Conservation (phyloP, 768 basidiomycete genomes). For the Psilocybe cubensis region DNA sequence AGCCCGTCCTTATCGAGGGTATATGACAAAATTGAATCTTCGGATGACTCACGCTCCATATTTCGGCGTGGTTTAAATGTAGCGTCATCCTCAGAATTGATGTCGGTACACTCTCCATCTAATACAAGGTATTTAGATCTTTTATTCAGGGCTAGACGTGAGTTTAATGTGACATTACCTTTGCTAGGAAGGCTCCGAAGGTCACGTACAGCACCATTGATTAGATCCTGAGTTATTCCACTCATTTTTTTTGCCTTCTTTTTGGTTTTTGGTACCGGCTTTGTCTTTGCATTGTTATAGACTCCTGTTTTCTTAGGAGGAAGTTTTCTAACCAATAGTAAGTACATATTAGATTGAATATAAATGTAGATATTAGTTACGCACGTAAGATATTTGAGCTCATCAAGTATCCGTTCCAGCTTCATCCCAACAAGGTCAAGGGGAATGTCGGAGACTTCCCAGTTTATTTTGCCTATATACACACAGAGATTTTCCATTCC, state of each 20-base stretch:
- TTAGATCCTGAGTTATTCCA: too few relatives aligned
- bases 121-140: too few relatives aligned
- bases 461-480: conserved; percentile 4
- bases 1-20: background rate
- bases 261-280: too few relatives aligned
- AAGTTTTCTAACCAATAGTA: background rate
- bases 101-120: background rate
- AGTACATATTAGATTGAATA: background rate
- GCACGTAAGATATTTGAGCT: conserved; percentile 6
- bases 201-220: too few relatives aligned
- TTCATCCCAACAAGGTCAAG: conserved; percentile 6
- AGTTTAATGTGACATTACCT: too few relatives aligned
- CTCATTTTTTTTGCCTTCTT: too few relatives aligned
- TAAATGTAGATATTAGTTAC: too few relatives aligned
- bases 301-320: too few relatives aligned
- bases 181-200: too few relatives aligned
- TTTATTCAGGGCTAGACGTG: too few relatives aligned
- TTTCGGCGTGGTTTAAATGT: too few relatives aligned
- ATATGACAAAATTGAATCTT: background rate
- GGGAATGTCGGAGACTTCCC: background rate
- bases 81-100: background rate
- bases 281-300: too few relatives aligned
- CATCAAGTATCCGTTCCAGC: conserved; percentile 8
- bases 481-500: conserved; percentile 1
- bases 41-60: background rate